Conservation (phyloP, 192 early-diverging fungal species). For the Podila epicladia region DNA sequence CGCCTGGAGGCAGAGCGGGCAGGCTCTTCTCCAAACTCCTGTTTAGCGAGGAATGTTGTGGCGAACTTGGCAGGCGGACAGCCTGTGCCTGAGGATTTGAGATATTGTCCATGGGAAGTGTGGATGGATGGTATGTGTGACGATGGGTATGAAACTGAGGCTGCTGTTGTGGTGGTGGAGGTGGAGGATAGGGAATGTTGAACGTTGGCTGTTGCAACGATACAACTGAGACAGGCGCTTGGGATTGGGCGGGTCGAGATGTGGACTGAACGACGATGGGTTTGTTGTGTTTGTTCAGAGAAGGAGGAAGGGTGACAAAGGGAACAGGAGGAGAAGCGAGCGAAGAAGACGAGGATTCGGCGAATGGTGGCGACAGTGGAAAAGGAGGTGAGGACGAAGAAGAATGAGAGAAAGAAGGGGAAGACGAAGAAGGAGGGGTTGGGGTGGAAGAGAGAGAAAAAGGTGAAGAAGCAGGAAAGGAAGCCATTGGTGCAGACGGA, state of each 20-base stretch:
- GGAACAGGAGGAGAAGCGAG: not conserved
- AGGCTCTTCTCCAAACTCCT: not conserved
- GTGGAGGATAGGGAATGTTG: not conserved
- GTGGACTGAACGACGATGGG: not conserved
- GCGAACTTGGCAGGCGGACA: not conserved
- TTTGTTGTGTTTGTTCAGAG: not conserved
- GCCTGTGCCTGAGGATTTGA: not conserved
- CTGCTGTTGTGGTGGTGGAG: not conserved
- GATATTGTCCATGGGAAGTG: too few species aligned
- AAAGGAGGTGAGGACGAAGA: not conserved
- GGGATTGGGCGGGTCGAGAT: not conserved
- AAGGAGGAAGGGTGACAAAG: constrained; percentile 4
- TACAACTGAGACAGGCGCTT: not conserved
- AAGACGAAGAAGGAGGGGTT: not conserved
- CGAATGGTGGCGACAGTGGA: not conserved
- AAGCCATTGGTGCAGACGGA: not conserved
- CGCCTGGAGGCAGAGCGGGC: not conserved
- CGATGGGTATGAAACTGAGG: not conserved
- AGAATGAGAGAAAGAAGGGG: not conserved
- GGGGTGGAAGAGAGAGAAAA: not conserved
- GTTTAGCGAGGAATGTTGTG: not conserved
- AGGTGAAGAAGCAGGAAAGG: not conserved
- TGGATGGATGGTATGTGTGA: not conserved
- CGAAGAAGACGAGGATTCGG: not conserved
- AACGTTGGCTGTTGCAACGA: not conserved